Conservation (phyloP, 2,329 filamentous ascomycete species). For the Pseudopithomyces maydicus region DNA sequence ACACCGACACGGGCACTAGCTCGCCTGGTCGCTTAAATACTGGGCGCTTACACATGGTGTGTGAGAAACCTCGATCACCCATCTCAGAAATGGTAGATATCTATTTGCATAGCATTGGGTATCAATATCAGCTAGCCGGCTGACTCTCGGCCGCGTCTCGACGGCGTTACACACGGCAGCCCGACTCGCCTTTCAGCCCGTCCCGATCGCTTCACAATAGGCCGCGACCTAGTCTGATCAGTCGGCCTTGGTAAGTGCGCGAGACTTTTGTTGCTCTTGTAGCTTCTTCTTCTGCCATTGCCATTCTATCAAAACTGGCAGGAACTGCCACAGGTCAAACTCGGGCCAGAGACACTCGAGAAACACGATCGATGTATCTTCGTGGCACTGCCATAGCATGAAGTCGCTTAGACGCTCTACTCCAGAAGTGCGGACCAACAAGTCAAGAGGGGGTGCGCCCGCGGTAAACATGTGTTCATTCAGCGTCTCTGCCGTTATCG, state of each 20-base stretch:
- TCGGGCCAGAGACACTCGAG: conserved; percentile 93
- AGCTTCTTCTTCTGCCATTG: conserved; percentile 62
- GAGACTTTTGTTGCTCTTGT: conserved; percentile 41
- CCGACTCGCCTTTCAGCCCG: neutral
- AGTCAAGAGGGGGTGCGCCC: conserved; percentile 82
- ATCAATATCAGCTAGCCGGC: conserved; percentile 14
- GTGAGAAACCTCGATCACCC: conserved; percentile 1
- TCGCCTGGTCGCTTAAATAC: neutral
- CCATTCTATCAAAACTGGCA: conserved; percentile 94
- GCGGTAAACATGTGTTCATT: conserved; percentile 88
- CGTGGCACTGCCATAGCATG: conserved; percentile 98
- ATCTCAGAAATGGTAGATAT: neutral
- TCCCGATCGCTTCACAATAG: conserved; percentile 1
- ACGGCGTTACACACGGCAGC: no score
- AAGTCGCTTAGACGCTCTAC: conserved; percentile 95
- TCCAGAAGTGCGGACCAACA: conserved; percentile 90
- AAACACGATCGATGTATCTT: conserved; percentile 91
- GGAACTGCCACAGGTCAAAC: conserved; percentile 90
- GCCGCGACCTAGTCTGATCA: conserved; percentile 11
- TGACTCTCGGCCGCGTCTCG: neutral
- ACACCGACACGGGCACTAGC: neutral
- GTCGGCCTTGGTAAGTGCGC: conserved; percentile 33
- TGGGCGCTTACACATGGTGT: conserved; percentile 6
- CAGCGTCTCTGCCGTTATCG: conserved; percentile 81
- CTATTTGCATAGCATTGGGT: conserved; percentile 15